Percentiles rank a stretch among this genome's conserved stretches.
Conservation (phyloP, 1,284 basidiomycete species). For the Ceraceosorus bombacis region DNA sequence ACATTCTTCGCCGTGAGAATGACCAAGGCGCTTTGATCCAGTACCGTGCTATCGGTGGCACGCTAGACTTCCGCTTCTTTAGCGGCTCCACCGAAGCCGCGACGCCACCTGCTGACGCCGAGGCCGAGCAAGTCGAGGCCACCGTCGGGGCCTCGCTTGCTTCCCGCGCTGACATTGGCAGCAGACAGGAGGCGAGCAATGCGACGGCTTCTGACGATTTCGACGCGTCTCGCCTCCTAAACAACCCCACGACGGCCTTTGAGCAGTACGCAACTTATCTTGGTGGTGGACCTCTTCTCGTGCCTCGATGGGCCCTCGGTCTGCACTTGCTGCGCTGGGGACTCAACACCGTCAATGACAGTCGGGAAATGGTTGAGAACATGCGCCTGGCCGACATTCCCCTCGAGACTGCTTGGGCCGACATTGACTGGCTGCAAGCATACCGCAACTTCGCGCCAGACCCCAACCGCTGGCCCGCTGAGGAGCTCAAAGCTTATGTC, state of each 20-base stretch:
- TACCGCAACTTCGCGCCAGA: conserved; percentile 64
- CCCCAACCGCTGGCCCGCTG: conserved; percentile 59
- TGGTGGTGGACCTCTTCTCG: conserved; percentile 20
- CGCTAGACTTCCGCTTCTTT: conserved; percentile 35
- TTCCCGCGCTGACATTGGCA: too few species aligned
- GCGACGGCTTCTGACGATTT: not conserved
- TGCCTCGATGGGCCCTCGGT: conserved; percentile 31
- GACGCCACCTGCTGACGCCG: conserved; percentile 1
- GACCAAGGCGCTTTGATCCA: conserved; percentile 16
- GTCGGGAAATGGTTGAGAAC: conserved; percentile 18
- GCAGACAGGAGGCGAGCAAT: not conserved
- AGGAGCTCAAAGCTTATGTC: conserved; percentile 61
- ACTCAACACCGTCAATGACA: conserved; percentile 25
- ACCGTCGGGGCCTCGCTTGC: not conserved
- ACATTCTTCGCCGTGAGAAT: conserved; percentile 23
- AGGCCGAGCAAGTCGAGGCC: not conserved
- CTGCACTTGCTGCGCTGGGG: conserved; percentile 39
- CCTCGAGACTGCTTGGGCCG: conserved; percentile 70
- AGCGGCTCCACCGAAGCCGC: conserved; percentile 12
- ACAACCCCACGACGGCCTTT: conserved; percentile 25
- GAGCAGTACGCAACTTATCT: conserved; percentile 33
- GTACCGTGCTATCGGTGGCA: conserved; percentile 34
- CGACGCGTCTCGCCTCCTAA: conserved; percentile 4
- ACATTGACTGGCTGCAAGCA: conserved; percentile 62
- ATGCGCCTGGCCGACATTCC: conserved; percentile 53